phyloP scores from a whole-genome alignment of 2,329 filamentous ascomycete genomes.

The Stenocarpella maydis region DNA sequence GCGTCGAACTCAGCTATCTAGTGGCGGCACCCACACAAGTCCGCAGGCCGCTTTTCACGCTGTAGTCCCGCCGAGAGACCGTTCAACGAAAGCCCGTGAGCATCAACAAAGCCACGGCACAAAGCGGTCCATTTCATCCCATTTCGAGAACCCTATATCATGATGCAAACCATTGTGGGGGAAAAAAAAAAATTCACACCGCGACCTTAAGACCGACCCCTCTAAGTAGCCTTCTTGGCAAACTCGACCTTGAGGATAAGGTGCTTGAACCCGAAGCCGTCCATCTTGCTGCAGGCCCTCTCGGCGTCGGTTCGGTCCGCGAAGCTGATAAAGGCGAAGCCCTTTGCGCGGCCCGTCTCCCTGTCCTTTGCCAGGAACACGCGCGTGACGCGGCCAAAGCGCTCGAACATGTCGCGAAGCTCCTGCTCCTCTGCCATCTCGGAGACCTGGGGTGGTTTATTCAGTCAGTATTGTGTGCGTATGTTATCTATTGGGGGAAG shows the following conservation, averaged over 20 bases:
- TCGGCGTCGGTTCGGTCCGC: constrained; percentile 89
- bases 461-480: not conserved
- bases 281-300: constrained; percentile 96
- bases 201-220: no score
- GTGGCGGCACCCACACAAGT: no score
- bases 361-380: constrained; percentile 98
- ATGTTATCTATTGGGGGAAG: not conserved
- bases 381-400: constrained; percentile 94
- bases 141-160: constrained; percentile 4
- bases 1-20: no score
- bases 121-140: constrained; percentile 2
- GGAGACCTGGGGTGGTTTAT: constrained; percentile 70
- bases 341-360: constrained; percentile 95
- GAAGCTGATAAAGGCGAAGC: constrained; percentile 98
- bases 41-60: not conserved
- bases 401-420: constrained; percentile 96
- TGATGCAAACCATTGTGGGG: not conserved
- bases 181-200: not conserved
- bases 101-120: not conserved
- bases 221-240: constrained; percentile 73
- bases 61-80: not conserved
- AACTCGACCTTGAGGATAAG: constrained; percentile 88
- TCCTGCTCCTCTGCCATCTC: constrained; percentile 97
- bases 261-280: constrained; percentile 91
- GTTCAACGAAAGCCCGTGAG: not conserved